phyloP scores from a whole-genome alignment of 2,329 filamentous ascomycete species.

The Pseudomassariella vexata region DNA sequence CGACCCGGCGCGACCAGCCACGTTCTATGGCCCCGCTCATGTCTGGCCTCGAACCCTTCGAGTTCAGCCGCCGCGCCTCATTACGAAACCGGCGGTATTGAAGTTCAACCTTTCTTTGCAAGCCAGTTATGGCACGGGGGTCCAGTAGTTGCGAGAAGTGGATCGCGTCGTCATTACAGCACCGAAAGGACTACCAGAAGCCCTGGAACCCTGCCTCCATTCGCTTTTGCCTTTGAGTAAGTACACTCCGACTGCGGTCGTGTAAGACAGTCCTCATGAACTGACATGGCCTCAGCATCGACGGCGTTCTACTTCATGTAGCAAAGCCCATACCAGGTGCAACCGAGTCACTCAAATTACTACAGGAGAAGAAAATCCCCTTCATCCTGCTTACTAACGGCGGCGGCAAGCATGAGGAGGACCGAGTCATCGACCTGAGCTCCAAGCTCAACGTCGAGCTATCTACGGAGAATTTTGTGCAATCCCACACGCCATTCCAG shows the following conservation, averaged over 20 bases:
- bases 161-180: conserved; percentile 3
- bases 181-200: conserved; percentile 5
- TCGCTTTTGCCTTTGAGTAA: conserved; percentile 34
- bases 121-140: no score
- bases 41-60: no score
- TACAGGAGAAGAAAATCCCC: conserved; percentile 71
- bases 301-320: conserved; percentile 88
- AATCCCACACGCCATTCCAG: conserved; percentile 87
- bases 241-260: no score
- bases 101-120: no score
- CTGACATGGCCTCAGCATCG: conserved; percentile 51
- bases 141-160: no score
- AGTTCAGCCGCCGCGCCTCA: no score
- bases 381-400: conserved; percentile 97
- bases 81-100: no score
- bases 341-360: conserved; percentile 62
- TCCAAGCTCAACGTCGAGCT: conserved; percentile 59
- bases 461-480: conserved; percentile 67
- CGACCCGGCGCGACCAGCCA: no score
- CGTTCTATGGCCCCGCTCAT: no score
- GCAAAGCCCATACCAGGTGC: conserved; percentile 75
- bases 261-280: conserved; percentile 1
- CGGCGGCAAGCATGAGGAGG: conserved; percentile 75
- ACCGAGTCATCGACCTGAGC: conserved; percentile 66
- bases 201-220: no score